Evolutionary conservation across 495 filamentous ascomycete species (phyloP).

Genomic region (Tetracladium setigerum): DNA sequence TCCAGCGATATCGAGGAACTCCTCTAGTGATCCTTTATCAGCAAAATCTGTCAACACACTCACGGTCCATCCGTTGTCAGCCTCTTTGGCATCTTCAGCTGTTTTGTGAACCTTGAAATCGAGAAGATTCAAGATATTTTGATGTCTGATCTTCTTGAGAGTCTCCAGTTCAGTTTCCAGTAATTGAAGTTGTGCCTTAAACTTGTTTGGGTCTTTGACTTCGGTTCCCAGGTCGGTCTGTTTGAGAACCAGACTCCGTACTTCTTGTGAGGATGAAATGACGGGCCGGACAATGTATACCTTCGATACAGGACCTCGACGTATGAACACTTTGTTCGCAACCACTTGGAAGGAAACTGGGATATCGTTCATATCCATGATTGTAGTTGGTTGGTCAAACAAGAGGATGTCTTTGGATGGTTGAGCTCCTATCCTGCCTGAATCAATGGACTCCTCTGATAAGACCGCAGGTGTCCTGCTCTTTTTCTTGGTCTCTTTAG

Average conservation of each 20-base stretch:
- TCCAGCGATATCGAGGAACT: constrained; percentile 71
- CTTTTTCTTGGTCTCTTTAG: constrained; percentile 41
- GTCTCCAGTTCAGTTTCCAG: constrained; percentile 63
- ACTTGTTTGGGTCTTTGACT: constrained; percentile 43
- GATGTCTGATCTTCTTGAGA: constrained; percentile 65
- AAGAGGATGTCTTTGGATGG: constrained; percentile 40
- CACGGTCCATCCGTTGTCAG: constrained; percentile 60
- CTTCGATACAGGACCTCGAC: constrained; percentile 46
- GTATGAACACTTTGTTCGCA: constrained; percentile 50
- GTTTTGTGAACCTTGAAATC: constrained; percentile 64
- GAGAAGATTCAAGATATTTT: constrained; percentile 68
- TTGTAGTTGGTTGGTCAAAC: constrained; percentile 64
- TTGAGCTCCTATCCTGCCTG: constrained; percentile 20
- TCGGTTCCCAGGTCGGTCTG: constrained; percentile 48
- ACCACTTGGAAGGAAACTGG: constrained; percentile 55
- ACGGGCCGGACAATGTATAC: constrained; percentile 64
- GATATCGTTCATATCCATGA: constrained; percentile 50
- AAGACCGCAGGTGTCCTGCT: constrained; percentile 23
- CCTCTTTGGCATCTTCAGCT: constrained; percentile 34
- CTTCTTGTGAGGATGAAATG: constrained; percentile 32
- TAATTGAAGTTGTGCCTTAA: constrained; percentile 60
- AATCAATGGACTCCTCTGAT: constrained; percentile 27
- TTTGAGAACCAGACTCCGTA: constrained; percentile 64
- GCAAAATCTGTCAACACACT: constrained; percentile 70
- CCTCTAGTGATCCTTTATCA: constrained; percentile 73